Conservation (phyloP, 2,329 filamentous ascomycete species). For the Claviceps paspali region DNA sequence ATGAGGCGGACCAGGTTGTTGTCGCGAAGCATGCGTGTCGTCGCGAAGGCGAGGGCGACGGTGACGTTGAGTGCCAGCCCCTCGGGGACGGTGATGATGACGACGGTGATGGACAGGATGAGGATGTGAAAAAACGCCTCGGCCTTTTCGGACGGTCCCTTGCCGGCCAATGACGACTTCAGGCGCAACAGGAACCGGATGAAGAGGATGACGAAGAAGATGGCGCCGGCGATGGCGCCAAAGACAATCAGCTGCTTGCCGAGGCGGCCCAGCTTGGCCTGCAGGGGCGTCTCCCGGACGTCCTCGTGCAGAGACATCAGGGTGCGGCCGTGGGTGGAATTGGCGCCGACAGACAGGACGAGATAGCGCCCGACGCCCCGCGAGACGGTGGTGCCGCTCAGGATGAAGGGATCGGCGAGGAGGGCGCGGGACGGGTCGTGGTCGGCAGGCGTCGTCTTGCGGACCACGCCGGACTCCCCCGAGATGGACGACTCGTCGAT, state of each 20-base stretch:
- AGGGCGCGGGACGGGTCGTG: conserved; percentile 38
- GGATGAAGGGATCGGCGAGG: conserved; percentile 58
- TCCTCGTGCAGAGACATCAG: conserved; percentile 67
- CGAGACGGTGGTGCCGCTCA: conserved; percentile 63
- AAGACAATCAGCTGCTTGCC: conserved; percentile 54
- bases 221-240: conserved; percentile 22
- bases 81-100: conserved; percentile 46
- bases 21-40: conserved; percentile 46
- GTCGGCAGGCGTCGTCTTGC: conserved; percentile 45
- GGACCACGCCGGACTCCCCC: conserved; percentile 58
- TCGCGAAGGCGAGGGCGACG: conserved; percentile 45
- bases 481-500: conserved; percentile 66
- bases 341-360: conserved; percentile 57
- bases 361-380: conserved; percentile 64
- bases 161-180: conserved; percentile 17
- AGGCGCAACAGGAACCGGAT: conserved; percentile 23
- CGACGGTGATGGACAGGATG: conserved; percentile 41
- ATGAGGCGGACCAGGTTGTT: conserved; percentile 46
- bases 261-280: conserved; percentile 61
- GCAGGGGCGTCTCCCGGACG: conserved; percentile 61
- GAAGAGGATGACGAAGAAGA: conserved; percentile 27
- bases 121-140: conserved; percentile 43
- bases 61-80: conserved; percentile 46
- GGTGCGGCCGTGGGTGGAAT: conserved; percentile 63
- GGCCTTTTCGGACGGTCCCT: conserved; percentile 32